A percentile compares a stretch with the other conserved stretches of the same genome.
phyloP scores from a whole-genome alignment of 2,329 filamentous ascomycete species.

The Cytospora piceae region DNA sequence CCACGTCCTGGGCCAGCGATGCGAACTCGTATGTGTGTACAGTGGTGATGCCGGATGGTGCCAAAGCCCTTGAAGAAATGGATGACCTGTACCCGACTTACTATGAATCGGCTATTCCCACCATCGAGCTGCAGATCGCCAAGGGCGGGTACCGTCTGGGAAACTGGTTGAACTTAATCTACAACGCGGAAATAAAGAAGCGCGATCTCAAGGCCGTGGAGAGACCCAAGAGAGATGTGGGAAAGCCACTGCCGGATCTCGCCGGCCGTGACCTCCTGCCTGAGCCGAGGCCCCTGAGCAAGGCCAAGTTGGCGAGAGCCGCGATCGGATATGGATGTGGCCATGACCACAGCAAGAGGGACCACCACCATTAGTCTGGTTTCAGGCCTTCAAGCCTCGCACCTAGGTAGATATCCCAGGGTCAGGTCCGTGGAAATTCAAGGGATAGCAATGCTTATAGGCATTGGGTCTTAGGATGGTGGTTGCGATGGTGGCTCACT shows the following conservation, averaged over 20 bases:
- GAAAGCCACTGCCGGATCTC: slow-evolving; percentile 31
- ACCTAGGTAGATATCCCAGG: background rate
- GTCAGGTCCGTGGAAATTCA: background rate
- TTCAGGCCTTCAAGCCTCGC: background rate
- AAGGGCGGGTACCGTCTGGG: slow-evolving; percentile 44
- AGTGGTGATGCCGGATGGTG: slow-evolving; percentile 46
- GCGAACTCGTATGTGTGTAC: slow-evolving; percentile 48
- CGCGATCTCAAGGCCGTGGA: slow-evolving; percentile 24
- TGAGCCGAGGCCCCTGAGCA: slow-evolving; percentile 34
- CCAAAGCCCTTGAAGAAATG: slow-evolving; percentile 40
- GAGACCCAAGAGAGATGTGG: slow-evolving; percentile 1
- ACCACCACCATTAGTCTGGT: slow-evolving; percentile 4
- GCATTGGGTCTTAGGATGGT: too few species aligned
- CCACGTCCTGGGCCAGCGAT: slow-evolving; percentile 48
- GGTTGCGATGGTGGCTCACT: too few species aligned
- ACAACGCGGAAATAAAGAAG: slow-evolving; percentile 32
- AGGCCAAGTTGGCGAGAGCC: slow-evolving; percentile 36
- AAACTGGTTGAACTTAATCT: slow-evolving; percentile 39
- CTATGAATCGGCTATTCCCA: slow-evolving; percentile 45
- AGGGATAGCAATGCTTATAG: background rate
- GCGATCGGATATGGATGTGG: slow-evolving; percentile 32
- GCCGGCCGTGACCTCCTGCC: slow-evolving; percentile 36
- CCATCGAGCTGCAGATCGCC: slow-evolving; percentile 50
- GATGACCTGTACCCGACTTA: slow-evolving; percentile 48
- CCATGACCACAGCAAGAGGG: slow-evolving; percentile 20